Evolutionary conservation across 306 rosid genomes (phyloP), one percentile per base, ranked within the genome.

Genomic region (Trifolium subterraneum): DNA sequence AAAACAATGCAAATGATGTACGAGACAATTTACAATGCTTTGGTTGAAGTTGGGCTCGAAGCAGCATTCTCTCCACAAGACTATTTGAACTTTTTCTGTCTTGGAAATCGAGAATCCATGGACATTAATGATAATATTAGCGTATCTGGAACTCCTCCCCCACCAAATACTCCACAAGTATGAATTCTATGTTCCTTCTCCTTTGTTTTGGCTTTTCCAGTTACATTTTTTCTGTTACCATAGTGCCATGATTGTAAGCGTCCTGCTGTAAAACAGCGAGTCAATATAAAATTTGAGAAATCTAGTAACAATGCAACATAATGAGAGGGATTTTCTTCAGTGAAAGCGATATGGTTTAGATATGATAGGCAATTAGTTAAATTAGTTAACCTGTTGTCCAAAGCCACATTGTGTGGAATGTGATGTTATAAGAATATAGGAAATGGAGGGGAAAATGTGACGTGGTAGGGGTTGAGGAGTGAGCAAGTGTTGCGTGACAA

Each of bases 1-100:
- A 94, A 90, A 84, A 94, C 99, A 68, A 94, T 94, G 99, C 97
- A 94, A 86, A 94, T 90, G 96, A 94, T 94, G 99, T 94, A 94
- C 60, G 93, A 88, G 86, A 90, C 90, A 20, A 73, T 94, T 79
- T 90, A 90, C 83, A 90, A 88, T 86, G 96, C 97, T 23, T 86
- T 94, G 81, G 82, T 69, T 78, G 97, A 94, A 82, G 90, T 71
- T 79, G 98, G 98, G 75, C 97, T 94, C 52, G 97, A 92, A 68
- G 87, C 67, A 13, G 87, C 89, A 48, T 85, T 55, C 89, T 83
- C 90, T 74, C 99, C 98, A 10, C 95, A 90, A 80, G 99, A 94
- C 81, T 94, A 90, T 84, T 79, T 94, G 81, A 94, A 92, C 87
- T 94, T 94, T 79, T 94, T 88, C 86, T 94, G 99, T 76, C 97